A percentile compares a stretch with the other conserved stretches of the same genome.
phyloP scores from a whole-genome alignment of 176 grass and related monocot genomes.

The sorghum (Sorghum bicolor) region Sorghum_bicolor_NCBIv3 NC_012870.2:24482001-24482500 shows the following conservation, averaged over 20 bases:
- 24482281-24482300: neutral
- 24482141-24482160: neutral
- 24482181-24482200: neutral
- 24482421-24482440: too few relatives aligned
- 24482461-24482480: too few relatives aligned
- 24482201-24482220: neutral
- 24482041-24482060: constrained; percentile 50
- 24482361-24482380: too few relatives aligned
- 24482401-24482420: too few relatives aligned
- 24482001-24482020: constrained; percentile 44
- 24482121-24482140: too few relatives aligned
- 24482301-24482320: neutral
- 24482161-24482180: neutral
- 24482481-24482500: too few relatives aligned
- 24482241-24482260: constrained; percentile 19
- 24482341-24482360: too few relatives aligned
- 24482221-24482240: neutral
- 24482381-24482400: too few relatives aligned
- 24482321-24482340: neutral
- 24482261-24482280: too few relatives aligned
- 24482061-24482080: constrained; percentile 35
- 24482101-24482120: neutral
- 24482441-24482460: too few relatives aligned
- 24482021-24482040: constrained; percentile 29
- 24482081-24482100: constrained; percentile 48